Base-by-base conservation (phyloP, 768 basidiomycete genomes). In the Rubroboletus pulcherrimus region DNA sequence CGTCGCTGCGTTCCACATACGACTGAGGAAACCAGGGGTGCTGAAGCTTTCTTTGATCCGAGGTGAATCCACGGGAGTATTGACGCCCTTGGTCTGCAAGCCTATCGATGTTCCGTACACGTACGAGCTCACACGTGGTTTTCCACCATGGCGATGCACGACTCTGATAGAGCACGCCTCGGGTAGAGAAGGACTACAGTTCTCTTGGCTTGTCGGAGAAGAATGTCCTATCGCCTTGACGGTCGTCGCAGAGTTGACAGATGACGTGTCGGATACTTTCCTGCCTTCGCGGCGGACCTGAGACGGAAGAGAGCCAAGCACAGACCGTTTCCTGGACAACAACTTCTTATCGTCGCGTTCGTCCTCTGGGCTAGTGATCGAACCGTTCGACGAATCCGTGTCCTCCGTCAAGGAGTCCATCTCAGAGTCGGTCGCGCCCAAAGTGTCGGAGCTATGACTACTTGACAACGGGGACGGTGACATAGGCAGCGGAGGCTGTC, bases 1-100 rank as follows among this genome's bases (percentile, higher is more conserved):
- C 26, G 72, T 80, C 48, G 84, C 83, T 11, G 81, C 83, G 35
- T 80, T 87, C 84, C 87, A 88, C 84, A 89, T 87, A 30, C 87
- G 78, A 61, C 83, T 87, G 47, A 89, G 74, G 67, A 89, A 86
- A 24, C 72, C 43, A 65, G 78, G 74, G 59, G 76, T 72, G 51
- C 77, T 79, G 29, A 73, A 65, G 56, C 77, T 79, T 41, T 73
- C 66, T 43, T 61, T 72, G 53, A 66, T 58, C 40, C 70, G 63
- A 17, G 61, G 58, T 2, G 62, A 68, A 47, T 65, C 55, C 39
- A 37, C 34, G 12, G 58, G 63, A 10, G 59, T 58, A 19, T 37
- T 48, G 33, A 50, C 45, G 21, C 55, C 44, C 48, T 57, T 63
- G 56, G 54, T 49, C 37, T 61, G 58, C 55, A 57, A 43, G 38